Conservation (phyloP, 1,284 basidiomycete species). For the Cutaneotrichosporon sp. region DNA sequence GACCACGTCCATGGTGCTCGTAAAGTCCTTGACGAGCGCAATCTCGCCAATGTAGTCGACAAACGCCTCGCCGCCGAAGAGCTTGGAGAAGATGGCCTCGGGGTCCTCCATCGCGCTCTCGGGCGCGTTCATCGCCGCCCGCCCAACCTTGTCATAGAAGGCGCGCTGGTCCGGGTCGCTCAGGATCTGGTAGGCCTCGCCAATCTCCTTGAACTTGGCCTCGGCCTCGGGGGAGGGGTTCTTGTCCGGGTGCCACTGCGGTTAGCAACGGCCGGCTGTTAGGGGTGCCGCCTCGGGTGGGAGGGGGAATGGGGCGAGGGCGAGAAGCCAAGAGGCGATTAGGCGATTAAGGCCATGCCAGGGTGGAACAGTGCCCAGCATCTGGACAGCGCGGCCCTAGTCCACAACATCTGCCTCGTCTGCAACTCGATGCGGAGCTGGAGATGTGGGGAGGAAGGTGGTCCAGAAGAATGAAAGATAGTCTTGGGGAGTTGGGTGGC, state of each 20-base stretch:
- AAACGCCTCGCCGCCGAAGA: conserved; percentile 72
- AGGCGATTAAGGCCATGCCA: too few relatives aligned
- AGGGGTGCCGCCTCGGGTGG: too few relatives aligned
- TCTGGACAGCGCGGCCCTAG: too few relatives aligned
- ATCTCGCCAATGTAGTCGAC: conserved; percentile 92
- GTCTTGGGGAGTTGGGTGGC: background rate
- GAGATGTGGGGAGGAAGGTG: too few relatives aligned
- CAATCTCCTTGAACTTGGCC: conserved; percentile 91
- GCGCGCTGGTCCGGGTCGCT: conserved; percentile 81
- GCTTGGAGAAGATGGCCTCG: conserved; percentile 84
- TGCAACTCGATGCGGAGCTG: too few relatives aligned
- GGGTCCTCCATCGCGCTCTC: conserved; percentile 64
- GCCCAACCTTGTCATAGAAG: conserved; percentile 95
- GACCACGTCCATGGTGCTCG: conserved; percentile 53
- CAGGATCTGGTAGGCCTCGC: conserved; percentile 87
- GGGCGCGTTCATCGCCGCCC: conserved; percentile 55
- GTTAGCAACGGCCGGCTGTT: conserved; percentile 4
- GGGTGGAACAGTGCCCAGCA: too few relatives aligned
- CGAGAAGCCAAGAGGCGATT: too few relatives aligned
- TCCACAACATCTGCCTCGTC: too few relatives aligned
- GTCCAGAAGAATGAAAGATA: too few relatives aligned
- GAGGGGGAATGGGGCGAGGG: conserved; percentile 10
- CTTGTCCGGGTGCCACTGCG: conserved; percentile 91
- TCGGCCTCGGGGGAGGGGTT: conserved; percentile 84
- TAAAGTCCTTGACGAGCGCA: conserved; percentile 73